Base-by-base conservation (phyloP, 345 rosid genomes). In the Hibiscus mutabilis region DNA sequence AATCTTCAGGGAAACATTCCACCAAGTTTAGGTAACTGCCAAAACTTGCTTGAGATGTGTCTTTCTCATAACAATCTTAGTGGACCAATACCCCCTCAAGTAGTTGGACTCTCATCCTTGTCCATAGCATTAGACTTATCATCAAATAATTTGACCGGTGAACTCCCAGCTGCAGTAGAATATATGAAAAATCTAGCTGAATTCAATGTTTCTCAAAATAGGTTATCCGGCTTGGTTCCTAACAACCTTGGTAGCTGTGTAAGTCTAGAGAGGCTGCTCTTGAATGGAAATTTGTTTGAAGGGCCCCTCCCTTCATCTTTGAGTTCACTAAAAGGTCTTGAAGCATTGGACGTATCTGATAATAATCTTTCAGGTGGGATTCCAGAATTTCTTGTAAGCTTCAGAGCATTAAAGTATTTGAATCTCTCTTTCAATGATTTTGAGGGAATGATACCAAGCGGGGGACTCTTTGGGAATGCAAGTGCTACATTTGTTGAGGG, bases 361-460 rank as follows among this genome's bases (percentile, higher is more conserved):
- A 71, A 71, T 12, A 37, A 71, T 22, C 13, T 79, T 12, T 35
- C 72, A 0, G 82, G 83, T 7, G 31, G 2, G 4, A 55, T 76
- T 60, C 75, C 77, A 37, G 1, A 19, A 59, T 77, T 37, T 37
- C 12, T 53, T 18, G 58, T 53, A 0, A 7, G 24, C 1, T 58
- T 78, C n/a, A 0, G 22, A 2, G 19, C 31, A 2, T 46, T 78
- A 21, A 35, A 46, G 7, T 24, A 66, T 55, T 66, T 82, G 4
- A 75, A 79, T 65, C 22, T 79, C 6, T 79, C 83, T 1, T 4
- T 51, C 3, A 82, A 79, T 51, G 55, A 74, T 9, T 60, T 82
- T 0, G 61, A 82, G 3, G 85, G 79, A n/a, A 24, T 2, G 25
- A 55, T 79, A 8, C 78, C 85, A 68, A 33, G 2, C 4, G 24